These are phyloP conservation scores for Zalerion maritima DNA, from an alignment of 495 filamentous ascomycete species.

Conservation along the genomic window DNA sequence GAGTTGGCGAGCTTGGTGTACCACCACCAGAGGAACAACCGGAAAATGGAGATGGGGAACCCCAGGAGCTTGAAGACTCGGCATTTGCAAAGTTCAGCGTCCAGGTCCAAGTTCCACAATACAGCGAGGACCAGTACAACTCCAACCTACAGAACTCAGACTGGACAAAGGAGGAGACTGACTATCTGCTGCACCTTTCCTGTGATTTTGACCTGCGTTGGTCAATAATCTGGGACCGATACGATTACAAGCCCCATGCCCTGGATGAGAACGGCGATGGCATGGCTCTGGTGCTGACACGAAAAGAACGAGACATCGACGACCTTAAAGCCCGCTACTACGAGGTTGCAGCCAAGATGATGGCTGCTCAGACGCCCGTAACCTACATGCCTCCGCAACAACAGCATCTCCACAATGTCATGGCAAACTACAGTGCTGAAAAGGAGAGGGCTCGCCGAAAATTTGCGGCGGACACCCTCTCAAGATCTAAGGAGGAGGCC, in stretches of 20 bases:
- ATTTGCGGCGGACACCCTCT: constrained; percentile 63
- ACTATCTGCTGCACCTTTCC: constrained; percentile 65
- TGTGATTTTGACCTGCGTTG: constrained; percentile 73
- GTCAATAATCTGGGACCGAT: constrained; percentile 85
- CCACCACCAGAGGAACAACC: constrained; percentile 9
- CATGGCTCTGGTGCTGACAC: constrained; percentile 31
- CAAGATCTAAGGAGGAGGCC: constrained; percentile 70
- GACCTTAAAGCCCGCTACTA: constrained; percentile 90
- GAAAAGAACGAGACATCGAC: constrained; percentile 55
- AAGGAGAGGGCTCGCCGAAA: constrained; percentile 68
- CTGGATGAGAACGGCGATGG: constrained; percentile 18
- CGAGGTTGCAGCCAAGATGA: constrained; percentile 64
- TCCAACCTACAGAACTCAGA: constrained; percentile 52
- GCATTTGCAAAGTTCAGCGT: constrained; percentile 72
- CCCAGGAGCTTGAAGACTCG: constrained; percentile 30
- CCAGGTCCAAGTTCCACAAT: constrained; percentile 54
- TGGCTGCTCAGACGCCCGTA: constrained; percentile 67
- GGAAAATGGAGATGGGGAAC: constrained; percentile 6
- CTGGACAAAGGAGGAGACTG: constrained; percentile 87
- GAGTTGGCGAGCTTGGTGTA: constrained; percentile 28
- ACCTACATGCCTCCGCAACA: constrained; percentile 75
- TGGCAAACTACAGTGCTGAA: constrained; percentile 68
- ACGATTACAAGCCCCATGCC: constrained; percentile 50
- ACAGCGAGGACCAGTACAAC: constrained; percentile 77
- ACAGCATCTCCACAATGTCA: constrained; percentile 64